These are phyloP conservation scores for Teunomyces kruisii DNA, from an alignment of 805 yeast species.

Conservation along the genomic window DNA sequence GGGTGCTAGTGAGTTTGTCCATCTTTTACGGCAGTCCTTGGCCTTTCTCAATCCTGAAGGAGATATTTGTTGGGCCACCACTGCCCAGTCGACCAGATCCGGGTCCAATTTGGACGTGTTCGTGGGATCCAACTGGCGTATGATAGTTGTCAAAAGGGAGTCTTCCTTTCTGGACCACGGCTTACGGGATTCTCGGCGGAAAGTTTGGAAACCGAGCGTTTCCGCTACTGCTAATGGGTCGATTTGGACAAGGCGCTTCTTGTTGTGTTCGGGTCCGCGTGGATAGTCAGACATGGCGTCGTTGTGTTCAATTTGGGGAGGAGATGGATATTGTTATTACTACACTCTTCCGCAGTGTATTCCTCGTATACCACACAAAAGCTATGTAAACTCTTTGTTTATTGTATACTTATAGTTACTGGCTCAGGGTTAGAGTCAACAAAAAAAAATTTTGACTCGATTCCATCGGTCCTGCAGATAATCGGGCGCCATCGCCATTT, in stretches of 20 bases:
- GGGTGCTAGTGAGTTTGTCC: conserved; percentile 87
- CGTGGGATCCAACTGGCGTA: conserved; percentile 35
- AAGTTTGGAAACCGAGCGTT: conserved; percentile 72
- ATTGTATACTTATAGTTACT: conserved; percentile 1
- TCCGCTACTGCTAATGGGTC: conserved; percentile 64
- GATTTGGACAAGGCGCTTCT: conserved; percentile 25
- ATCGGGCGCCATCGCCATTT: background rate
- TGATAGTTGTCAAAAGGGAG: conserved; percentile 41
- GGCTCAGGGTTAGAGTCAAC: background rate
- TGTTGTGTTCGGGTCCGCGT: background rate
- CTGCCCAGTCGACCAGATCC: conserved; percentile 62
- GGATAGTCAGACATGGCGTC: background rate
- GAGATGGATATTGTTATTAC: background rate
- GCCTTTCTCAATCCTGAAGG: conserved; percentile 55
- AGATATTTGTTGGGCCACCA: conserved; percentile 43
- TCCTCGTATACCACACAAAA: background rate
- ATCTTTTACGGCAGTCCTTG: conserved; percentile 83
- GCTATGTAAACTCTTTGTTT: background rate
- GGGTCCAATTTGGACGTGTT: conserved; percentile 25
- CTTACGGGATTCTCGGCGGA: conserved; percentile 58
- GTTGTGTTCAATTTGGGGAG: background rate
- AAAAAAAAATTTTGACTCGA: background rate
- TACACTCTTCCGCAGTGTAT: background rate
- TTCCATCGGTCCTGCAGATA: conserved; percentile 2
- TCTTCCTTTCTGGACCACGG: conserved; percentile 84